phyloP scores from a whole-genome alignment of 768 basidiomycete genomes.

The Panaeolus cyanescens region DNA sequence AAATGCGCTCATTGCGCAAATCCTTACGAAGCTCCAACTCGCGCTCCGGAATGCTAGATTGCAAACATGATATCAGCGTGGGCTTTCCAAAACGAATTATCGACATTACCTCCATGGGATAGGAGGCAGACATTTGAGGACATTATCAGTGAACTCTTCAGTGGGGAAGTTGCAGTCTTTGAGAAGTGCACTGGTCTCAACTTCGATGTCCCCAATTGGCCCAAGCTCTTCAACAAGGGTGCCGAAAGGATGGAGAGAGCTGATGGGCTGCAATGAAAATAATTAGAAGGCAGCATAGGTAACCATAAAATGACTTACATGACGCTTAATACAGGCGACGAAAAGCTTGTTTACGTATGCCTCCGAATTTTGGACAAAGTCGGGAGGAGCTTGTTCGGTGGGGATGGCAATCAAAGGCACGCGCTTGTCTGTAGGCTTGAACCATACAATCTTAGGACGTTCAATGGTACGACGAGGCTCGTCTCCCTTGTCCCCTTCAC shows the following conservation, averaged over 20 bases:
- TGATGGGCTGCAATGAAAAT: conserved; percentile 75
- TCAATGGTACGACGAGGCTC: conserved; percentile 81
- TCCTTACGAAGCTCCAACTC: conserved; percentile 90
- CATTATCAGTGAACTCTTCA: conserved; percentile 94
- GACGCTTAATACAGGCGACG: conserved; percentile 98
- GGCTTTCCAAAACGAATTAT: background rate
- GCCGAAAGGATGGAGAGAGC: conserved; percentile 97
- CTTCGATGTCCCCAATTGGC: conserved; percentile 97
- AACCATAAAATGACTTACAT: conserved; percentile 55
- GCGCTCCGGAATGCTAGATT: conserved; percentile 77
- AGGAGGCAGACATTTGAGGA: conserved; percentile 93
- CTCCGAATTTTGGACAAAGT: conserved; percentile 95
- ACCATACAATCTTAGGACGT: conserved; percentile 99
- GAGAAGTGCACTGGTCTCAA: conserved; percentile 94
- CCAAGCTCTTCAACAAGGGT: conserved; percentile 98
- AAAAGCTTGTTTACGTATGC: conserved; percentile 89
- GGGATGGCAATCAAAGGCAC: conserved; percentile 98
- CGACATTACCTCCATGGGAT: conserved; percentile 80
- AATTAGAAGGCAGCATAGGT: background rate
- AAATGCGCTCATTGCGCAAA: conserved; percentile 79
- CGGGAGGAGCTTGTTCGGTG: conserved; percentile 95
- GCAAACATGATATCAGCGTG: conserved; percentile 5
- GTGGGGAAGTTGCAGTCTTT: conserved; percentile 99
- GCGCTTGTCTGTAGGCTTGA: conserved; percentile 99
- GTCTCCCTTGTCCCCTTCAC: conserved; percentile 90